Base-by-base conservation (phyloP, 1,284 basidiomycete species). In the Microbotryum saponariae region DNA sequence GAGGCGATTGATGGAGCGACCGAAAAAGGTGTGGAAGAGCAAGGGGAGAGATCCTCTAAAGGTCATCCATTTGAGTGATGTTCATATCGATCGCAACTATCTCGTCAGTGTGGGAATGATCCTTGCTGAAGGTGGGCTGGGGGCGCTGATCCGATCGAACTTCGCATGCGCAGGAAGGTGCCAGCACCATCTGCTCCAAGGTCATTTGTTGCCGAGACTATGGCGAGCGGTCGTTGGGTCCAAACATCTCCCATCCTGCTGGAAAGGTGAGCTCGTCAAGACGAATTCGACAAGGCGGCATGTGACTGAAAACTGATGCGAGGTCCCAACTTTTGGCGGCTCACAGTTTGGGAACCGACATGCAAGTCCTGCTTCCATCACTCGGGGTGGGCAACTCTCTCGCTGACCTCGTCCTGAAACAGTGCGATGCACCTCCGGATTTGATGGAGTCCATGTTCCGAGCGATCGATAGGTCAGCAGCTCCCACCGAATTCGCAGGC, bases 111-210 rank as follows among this genome's bases (percentile, higher is more conserved):
- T 18, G 20, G 47, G 47, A 20, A 44, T 44, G 1, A 18, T 23
- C 16, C 44, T 37, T 16, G 3, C 25, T 20, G 6, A 5, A n/a
- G 10, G 50, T n/a, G 9, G 48, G 5, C n/a, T 21, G 5, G 12
- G 52, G 25, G 45, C 1, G 33, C 42, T 46, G 33, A 20, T n/a
- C 23, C 12, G 42, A 29, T 42, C 56, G 54, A n/a, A 23, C 6
- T 42, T 42, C 16, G 9, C 31, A 27, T 33, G 0, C 5, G 18
- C 55, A 72, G 71, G 58, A 64, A 31, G 82, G 82, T 12, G 70
- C 82, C 1, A 81, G 83, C 51, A 78, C 79, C 5, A 77, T 78
- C 49, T 84, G 83, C 74, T 81, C 79, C 18, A 83, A 83, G 66
- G 79, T 80, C 7, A 80, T 85, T 25, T 84, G 83, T 70, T 84